Evolutionary conservation across 148 eudicot species (phyloP).

Genomic region (Talinum fruticosum): DNA sequence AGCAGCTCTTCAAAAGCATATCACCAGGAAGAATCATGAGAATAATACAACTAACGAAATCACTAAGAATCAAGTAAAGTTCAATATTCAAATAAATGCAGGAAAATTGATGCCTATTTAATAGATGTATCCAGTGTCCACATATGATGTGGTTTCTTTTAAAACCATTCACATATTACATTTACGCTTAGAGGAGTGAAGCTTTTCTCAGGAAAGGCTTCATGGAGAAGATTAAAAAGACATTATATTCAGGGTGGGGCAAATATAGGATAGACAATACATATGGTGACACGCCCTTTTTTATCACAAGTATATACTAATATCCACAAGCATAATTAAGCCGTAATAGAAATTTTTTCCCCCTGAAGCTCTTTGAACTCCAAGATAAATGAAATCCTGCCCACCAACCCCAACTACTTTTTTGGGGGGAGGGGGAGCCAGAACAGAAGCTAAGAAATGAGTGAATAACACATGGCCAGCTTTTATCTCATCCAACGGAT

Average conservation of each 20-base stretch:
- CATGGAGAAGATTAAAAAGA: neutral
- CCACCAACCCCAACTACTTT: too few species aligned
- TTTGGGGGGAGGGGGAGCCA: too few species aligned
- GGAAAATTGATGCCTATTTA: neutral
- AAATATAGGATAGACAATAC: too few species aligned
- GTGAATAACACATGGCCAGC: neutral
- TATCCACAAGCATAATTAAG: too few species aligned
- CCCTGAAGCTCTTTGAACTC: too few species aligned
- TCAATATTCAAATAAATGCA: neutral
- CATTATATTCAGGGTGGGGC: neutral
- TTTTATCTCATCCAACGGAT: neutral
- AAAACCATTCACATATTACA: neutral
- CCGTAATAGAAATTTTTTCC: too few species aligned
- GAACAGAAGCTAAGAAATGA: too few species aligned
- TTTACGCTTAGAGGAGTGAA: neutral
- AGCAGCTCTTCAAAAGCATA: too few species aligned
- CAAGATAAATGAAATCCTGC: too few species aligned
- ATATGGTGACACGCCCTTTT: too few species aligned
- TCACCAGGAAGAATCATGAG: neutral
- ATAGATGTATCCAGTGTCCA: neutral
- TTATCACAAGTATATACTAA: too few species aligned
- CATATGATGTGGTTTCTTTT: neutral
- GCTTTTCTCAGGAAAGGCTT: neutral
- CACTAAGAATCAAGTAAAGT: neutral
- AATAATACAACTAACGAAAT: neutral